Base-by-base conservation (phyloP, 2,329 filamentous ascomycete species). In the Aspergillus sp. region DNA sequence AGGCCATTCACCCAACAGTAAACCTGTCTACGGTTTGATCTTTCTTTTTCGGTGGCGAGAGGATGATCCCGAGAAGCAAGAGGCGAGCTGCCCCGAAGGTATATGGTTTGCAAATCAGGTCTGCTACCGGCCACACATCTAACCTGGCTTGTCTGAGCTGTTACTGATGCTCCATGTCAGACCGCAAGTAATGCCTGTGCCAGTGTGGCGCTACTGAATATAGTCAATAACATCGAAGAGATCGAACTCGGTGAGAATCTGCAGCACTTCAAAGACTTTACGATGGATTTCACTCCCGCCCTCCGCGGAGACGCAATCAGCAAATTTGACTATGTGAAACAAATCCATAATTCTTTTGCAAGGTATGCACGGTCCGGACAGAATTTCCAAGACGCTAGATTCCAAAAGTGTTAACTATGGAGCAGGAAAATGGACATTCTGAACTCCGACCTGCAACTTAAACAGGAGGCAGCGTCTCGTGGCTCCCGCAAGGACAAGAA, bases 41-140 rank as follows among this genome's bases (percentile, higher is more conserved):
- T 94, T 97, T 58, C 81, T 96, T 1, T 96, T 91, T 63, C 83
- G 87, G 53, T 96, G 84, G 61, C 79, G 82, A 25, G 81, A 82
- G 29, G 78, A 80, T n/a, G 79, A 84, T 50, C 68, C 73, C 4
- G 68, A 69, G 60, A 82, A 75, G 64, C 74, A 78, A 51, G 77
- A 81, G 56, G 76, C 74, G 42, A 78, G 69, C 56, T 86, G 82
- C 57, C 85, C 86, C 0, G 75, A 83, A 3, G 76, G 84, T 25
- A 77, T 97, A 16, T 99, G 94, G 93, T 97, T 97, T 70, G 91
- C 92, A 23, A 97, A 97, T 64, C 93, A 96, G 75, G 88, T 89
- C 67, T 17, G 74, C 63, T 20, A 10, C 25, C 16, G 13, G 20
- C 10, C 9, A 20, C 14, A 19, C 19, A 11, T 23, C 10, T 17